A percentile compares a stretch with the other conserved stretches of the same genome.
phyloP scores from a whole-genome alignment of 73 alveolate genomes.

The Blepharisma stoltei region DNA sequence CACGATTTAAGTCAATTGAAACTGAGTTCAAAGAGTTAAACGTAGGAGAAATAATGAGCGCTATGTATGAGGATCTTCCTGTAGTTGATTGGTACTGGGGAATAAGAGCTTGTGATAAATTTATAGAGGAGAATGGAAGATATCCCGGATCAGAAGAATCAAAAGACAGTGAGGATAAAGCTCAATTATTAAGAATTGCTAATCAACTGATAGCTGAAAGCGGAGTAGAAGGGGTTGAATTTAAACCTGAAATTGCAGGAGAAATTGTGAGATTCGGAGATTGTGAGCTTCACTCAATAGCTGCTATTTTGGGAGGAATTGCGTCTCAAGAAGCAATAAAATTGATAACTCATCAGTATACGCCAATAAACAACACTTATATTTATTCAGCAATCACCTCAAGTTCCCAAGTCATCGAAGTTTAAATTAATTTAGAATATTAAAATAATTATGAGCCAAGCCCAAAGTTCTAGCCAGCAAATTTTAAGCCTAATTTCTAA shows the following conservation, averaged over 20 bases:
- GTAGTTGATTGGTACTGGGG: conserved; percentile 80
- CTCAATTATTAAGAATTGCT: conserved; percentile 17
- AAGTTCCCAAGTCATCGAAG: conserved; percentile 65
- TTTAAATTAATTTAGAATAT: conserved; percentile 39
- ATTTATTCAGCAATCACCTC: conserved; percentile 83
- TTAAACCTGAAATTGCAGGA: conserved; percentile 42
- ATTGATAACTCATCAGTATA: conserved; percentile 86
- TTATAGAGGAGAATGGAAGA: conserved; percentile 53
- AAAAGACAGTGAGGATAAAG: conserved; percentile 47
- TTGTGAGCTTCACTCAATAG: conserved; percentile 75
- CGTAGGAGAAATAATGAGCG: conserved; percentile 40
- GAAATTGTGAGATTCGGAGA: conserved; percentile 87
- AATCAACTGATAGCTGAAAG: background rate
- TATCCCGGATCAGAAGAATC: conserved; percentile 72
- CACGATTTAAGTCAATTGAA: conserved; percentile 37
- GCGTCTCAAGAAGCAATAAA: conserved; percentile 95
- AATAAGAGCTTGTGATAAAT: conserved; percentile 82
- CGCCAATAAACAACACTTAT: conserved; percentile 88
- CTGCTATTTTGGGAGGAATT: conserved; percentile 91
- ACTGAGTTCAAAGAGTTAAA: conserved; percentile 60
- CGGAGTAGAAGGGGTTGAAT: background rate
- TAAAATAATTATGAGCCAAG: too few species aligned
- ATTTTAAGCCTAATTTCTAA: too few species aligned
- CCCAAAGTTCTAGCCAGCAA: too few species aligned
- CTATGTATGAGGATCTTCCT: conserved; percentile 55